Evolutionary conservation across 768 basidiomycete species (phyloP), one percentile per base, ranked within the genome.

Genomic region (Heimioporus sp.): DNA sequence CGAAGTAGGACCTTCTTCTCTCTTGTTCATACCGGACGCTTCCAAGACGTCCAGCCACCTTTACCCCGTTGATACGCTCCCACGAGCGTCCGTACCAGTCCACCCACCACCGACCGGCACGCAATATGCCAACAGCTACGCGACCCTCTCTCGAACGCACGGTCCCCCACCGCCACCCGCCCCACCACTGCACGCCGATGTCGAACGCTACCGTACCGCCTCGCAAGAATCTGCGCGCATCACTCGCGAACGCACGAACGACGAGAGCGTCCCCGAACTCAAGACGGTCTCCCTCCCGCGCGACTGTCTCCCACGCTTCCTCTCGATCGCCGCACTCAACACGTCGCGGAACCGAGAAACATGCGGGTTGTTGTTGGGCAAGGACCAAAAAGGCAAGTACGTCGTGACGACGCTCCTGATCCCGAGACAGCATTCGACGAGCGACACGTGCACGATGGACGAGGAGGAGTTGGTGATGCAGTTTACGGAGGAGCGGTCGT

Each of bases 381-480:
- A 76, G 65, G 73, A 75, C 52, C 66, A 72, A 49, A 81, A 81
- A 28, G 75, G 75, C 61, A 82, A 80, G 65, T 92, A 72, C 60
- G 68, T 80, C 3, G 89, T 94, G n/a, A 85, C 90, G 49, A 88
- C 86, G 43, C 66, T 96, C 63, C 70, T 96, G 62, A 85, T 96
- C 16, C 93, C 93, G n/a, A 88, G 81, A 67, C 93, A 96, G 62
- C 85, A 83, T 52, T 86, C 89, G 53, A 92, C 91, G 56, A 83
- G 86, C 52, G 91, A 96, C 72, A 92, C 91, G n/a, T 96, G 93
- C 67, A 84, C 85, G 31, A 95, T 93, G 87, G 86, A 91, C 48
- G 85, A 88, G 64, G 93, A 95, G 60, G 92, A 95, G 65, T 72
- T 91, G 42, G 90, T 93, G 8, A 71, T 93, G 70, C 80, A 83